Percentiles rank a stretch among this genome's conserved stretches.
phyloP scores from a whole-genome alignment of 2,329 filamentous ascomycete species.

The Penicillium occitanis region DNA sequence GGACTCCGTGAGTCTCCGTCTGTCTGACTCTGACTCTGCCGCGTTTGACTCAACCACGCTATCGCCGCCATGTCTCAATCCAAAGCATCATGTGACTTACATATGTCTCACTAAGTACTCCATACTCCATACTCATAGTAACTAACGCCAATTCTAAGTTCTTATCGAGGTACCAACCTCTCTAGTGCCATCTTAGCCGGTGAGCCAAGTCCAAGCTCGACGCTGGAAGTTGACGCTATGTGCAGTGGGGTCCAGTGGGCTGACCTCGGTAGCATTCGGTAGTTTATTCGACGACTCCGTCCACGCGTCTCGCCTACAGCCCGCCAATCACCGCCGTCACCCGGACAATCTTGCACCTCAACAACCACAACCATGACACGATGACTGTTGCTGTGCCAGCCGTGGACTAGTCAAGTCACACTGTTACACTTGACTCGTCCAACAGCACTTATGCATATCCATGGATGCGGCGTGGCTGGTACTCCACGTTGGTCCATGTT shows the following conservation, averaged over 20 bases:
- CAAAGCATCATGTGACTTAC: background rate
- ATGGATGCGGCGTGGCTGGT: conserved; percentile 7
- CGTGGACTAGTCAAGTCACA: background rate
- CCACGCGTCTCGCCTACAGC: background rate
- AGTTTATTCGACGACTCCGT: background rate
- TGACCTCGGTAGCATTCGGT: background rate
- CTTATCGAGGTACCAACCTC: background rate
- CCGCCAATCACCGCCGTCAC: conserved; percentile 4
- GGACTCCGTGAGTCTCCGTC: background rate
- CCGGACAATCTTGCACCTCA: background rate
- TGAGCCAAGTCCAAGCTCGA: background rate
- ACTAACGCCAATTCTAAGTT: background rate
- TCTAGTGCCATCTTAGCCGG: background rate
- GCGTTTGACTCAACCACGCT: background rate
- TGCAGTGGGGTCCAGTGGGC: background rate
- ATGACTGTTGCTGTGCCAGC: background rate
- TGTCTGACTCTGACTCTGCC: conserved; percentile 1
- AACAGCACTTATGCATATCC: background rate
- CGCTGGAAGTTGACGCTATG: background rate
- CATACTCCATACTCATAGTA: background rate
- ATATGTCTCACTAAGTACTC: background rate
- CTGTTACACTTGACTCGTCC: conserved; percentile 3
- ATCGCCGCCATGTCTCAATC: conserved; percentile 8
- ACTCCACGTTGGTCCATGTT: background rate
- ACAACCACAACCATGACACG: background rate